These are phyloP conservation scores for Chlorella sp. DNA, from an alignment of 139 green algal genomes.

Conservation along the genomic window DNA sequence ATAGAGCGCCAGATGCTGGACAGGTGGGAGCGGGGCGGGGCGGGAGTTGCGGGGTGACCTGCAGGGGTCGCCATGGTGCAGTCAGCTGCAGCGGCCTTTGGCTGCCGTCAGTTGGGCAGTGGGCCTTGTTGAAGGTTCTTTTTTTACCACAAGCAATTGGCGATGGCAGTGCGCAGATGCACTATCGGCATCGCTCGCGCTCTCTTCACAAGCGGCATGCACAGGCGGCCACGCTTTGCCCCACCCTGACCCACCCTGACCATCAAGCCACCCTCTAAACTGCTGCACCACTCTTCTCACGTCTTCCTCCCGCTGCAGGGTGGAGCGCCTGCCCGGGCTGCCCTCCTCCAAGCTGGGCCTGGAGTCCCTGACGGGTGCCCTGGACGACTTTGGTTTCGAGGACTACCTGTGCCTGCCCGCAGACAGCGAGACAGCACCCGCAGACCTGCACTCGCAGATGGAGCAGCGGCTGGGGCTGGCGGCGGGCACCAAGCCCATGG, in stretches of 20 bases:
- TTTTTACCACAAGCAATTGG: no score
- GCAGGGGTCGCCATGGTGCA: not conserved
- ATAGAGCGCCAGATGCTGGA: constrained; percentile 88
- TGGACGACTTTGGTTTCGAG: constrained; percentile 85
- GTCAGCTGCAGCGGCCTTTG: no score
- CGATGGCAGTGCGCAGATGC: no score
- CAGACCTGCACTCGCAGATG: constrained; percentile 82
- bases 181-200: no score
- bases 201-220: no score
- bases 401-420: constrained; percentile 71
- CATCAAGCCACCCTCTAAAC: no score
- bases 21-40: constrained; percentile 25
- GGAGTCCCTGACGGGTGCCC: constrained; percentile 75
- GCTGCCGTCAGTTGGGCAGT: not conserved
- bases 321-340: constrained; percentile 70
- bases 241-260: no score
- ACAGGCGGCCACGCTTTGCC: no score
- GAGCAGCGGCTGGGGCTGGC: constrained; percentile 59
- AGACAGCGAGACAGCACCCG: constrained; percentile 43
- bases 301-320: constrained; percentile 32
- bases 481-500: constrained; percentile 27
- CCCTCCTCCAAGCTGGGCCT: constrained; percentile 77
- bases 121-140: not conserved
- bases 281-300: not conserved
- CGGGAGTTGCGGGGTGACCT: not conserved